Conservation (phyloP, 2,329 filamentous ascomycete species). For the Colletotrichum ledebouriae region DNA sequence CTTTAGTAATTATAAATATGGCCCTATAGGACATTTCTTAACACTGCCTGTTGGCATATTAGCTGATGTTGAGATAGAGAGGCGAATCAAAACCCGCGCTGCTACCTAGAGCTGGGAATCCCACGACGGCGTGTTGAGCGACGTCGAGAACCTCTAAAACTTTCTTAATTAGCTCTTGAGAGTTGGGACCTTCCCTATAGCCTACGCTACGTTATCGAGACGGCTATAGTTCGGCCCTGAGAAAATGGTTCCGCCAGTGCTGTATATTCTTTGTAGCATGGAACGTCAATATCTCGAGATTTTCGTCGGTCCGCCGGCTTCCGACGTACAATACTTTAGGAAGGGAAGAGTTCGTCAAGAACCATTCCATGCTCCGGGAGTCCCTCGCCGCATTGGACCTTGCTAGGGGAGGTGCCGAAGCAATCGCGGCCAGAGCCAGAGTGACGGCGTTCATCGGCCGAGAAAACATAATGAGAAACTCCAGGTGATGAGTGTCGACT, state of each 20-base stretch:
- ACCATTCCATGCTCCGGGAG: conserved; percentile 44
- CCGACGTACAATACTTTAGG: conserved; percentile 48
- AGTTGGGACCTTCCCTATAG: conserved; percentile 45
- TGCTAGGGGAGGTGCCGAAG: conserved; percentile 2
- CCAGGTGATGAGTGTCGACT: no score
- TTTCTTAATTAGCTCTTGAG: conserved; percentile 48
- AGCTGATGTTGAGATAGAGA: conserved; percentile 50
- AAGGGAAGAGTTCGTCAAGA: conserved; percentile 46
- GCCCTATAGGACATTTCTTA: no score
- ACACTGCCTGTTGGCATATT: conserved; percentile 49
- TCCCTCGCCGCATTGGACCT: neutral
- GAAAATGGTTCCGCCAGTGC: conserved; percentile 50
- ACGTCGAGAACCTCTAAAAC: conserved; percentile 50
- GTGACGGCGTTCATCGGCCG: no score
- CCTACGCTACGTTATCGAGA: conserved; percentile 53
- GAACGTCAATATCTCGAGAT: neutral
- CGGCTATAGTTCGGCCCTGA: conserved; percentile 52
- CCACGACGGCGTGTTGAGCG: conserved; percentile 49
- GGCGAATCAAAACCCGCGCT: conserved; percentile 51
- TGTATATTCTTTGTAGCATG: conserved; percentile 43
- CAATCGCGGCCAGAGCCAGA: neutral
- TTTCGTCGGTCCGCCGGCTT: neutral
- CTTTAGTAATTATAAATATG: no score
- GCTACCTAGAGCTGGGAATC: conserved; percentile 47
- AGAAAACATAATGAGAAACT: no score